Evolutionary conservation across 2,329 filamentous ascomycete species (phyloP), one percentile per base, ranked within the genome.

Genomic region (Neofusicoccum parvum): DNA sequence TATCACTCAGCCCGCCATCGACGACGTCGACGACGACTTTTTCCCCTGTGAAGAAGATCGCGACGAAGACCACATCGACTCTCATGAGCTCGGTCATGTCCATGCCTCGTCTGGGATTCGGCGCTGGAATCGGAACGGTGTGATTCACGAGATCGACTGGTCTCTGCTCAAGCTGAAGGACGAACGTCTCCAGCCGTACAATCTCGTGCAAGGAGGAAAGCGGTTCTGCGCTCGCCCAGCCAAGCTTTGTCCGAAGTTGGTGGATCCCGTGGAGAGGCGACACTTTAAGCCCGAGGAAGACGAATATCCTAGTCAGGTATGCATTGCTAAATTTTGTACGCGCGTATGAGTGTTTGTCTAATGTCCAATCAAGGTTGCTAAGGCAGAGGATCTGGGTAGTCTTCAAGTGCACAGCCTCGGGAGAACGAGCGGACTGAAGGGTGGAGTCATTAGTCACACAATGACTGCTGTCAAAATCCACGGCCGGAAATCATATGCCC

Each of bases 121-220:
- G 4, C 88, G 94, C 36, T 89, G 91, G 74, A 85, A 82, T 60
- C 85, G 89, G 66, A 84, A 90, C 67, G 88, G 90, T 4, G 81
- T 96, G 27, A 83, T 92, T 5, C 94, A 97, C 75, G 94, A 98
- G 76, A 93, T 98, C 50, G 94, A 98, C 76, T 98, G 94, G 94
- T 93, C 94, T 0, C 81, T 98, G 2, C 93, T 98, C 71, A 88
- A 91, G 70, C 92, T 98, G 68, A 82, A 90, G 11, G 83, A 89
- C 3, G 85, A 89, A 11, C 87, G 94, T 1, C 80, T 89, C 14
- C 65, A 94, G 3, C 82, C 85, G 0, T 85, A 87, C 66, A 97
- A 97, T 71, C 78, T 86, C 11, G 89, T 97, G 23, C 87, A 87
- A 67, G 83, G 80, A 32, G 82, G 79, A 46, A 74, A 72, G 37